Conservation (phyloP, 805 yeast species). For the Candida succiphila region DNA sequence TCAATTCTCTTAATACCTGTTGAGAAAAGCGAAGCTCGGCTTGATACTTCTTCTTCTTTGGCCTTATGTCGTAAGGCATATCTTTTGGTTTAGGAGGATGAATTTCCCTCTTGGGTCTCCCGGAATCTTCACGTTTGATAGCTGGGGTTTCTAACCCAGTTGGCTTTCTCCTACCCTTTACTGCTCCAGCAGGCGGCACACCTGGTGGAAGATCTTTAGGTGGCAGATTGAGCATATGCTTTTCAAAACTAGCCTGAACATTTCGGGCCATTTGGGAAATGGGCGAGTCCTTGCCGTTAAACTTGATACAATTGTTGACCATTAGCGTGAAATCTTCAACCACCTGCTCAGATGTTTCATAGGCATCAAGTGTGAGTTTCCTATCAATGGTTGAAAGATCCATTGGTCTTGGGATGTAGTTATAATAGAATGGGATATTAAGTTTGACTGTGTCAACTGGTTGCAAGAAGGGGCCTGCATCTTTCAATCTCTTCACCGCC, state of each 20-base stretch:
- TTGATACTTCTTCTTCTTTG: slow-evolving; percentile 84
- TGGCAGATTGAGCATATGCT: slow-evolving; percentile 89
- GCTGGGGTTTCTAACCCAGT: slow-evolving; percentile 42
- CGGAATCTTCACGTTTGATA: slow-evolving; percentile 72
- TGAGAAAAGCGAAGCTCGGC: slow-evolving; percentile 83
- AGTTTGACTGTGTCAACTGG: slow-evolving; percentile 89
- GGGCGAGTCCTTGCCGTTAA: slow-evolving; percentile 76
- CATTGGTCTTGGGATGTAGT: slow-evolving; percentile 81
- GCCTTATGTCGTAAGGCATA: slow-evolving; percentile 82
- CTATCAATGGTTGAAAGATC: slow-evolving; percentile 85
- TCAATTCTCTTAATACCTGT: slow-evolving; percentile 71
- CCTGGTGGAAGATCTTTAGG: slow-evolving; percentile 34
- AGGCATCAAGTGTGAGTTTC: slow-evolving; percentile 61
- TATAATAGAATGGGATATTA: slow-evolving; percentile 85
- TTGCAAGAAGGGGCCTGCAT: slow-evolving; percentile 78
- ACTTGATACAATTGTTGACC: slow-evolving; percentile 71
- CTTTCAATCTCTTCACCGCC: slow-evolving; percentile 83
- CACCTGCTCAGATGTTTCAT: slow-evolving; percentile 59
- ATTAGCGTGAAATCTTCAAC: slow-evolving; percentile 74
- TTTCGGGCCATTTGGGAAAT: slow-evolving; percentile 89
- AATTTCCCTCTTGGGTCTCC: slow-evolving; percentile 89
- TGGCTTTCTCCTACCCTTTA: slow-evolving; percentile 22
- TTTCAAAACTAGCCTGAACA: slow-evolving; percentile 85
- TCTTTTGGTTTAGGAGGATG: slow-evolving; percentile 96
- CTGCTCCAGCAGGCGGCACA: slow-evolving; percentile 16